A percentile compares a stretch with the other conserved stretches of the same genome.
Conservation (phyloP, 1,284 basidiomycete genomes). For the Cerrena zonata region DNA sequence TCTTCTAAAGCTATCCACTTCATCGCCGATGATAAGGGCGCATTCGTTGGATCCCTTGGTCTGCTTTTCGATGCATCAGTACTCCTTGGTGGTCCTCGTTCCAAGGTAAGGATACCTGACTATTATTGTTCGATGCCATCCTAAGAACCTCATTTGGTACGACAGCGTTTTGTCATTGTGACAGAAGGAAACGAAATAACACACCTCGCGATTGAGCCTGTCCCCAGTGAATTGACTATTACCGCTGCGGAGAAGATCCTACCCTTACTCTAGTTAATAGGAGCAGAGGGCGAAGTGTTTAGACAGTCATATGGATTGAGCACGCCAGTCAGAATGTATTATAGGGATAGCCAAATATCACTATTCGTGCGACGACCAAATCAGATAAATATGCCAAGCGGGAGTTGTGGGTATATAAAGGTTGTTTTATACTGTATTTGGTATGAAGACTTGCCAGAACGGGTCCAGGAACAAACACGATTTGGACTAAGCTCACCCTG, state of each 20-base stretch:
- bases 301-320: not conserved
- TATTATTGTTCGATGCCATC: not conserved
- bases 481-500: too few relatives aligned
- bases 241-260: conserved; percentile 58
- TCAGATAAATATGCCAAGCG: too few relatives aligned
- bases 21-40: conserved; percentile 63
- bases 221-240: conserved; percentile 48
- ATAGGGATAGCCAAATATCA: not conserved
- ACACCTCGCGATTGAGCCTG: conserved; percentile 53
- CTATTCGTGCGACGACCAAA: too few relatives aligned
- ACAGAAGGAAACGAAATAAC: conserved; percentile 52
- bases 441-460: too few relatives aligned
- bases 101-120: conserved; percentile 46
- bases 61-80: conserved; percentile 60
- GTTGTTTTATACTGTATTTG: too few relatives aligned
- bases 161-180: conserved; percentile 53
- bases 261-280: conserved; percentile 37
- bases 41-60: conserved; percentile 53
- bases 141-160: not conserved
- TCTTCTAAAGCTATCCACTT: conserved; percentile 47
- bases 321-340: not conserved
- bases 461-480: too few relatives aligned
- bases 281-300: not conserved
- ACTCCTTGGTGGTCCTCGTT: conserved; percentile 57
- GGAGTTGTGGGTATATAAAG: too few relatives aligned